These are phyloP conservation scores for Rhizophlyctis rosea DNA, from an alignment of 192 early-diverging fungal species.

Conservation along the genomic window DNA sequence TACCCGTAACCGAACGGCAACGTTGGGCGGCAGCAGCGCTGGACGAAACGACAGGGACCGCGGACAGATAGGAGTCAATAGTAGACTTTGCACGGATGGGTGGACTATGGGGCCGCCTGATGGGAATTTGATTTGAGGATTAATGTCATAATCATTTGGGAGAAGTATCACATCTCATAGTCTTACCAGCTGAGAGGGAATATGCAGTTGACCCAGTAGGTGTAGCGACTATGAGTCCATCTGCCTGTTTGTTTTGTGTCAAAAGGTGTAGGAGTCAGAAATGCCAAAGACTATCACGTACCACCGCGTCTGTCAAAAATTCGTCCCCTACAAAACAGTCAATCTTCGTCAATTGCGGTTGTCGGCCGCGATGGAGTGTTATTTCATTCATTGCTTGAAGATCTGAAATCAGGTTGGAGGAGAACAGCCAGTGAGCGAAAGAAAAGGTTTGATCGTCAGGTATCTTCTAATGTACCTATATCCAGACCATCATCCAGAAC, in stretches of 20 bases:
- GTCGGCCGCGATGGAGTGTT: slow-evolving; percentile 78
- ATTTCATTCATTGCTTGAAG: slow-evolving; percentile 83
- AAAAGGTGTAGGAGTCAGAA: too few species aligned
- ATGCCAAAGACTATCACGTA: too few species aligned
- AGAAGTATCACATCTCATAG: too few species aligned
- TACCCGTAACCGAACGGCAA: slow-evolving; percentile 6
- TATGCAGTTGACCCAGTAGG: slow-evolving; percentile 94
- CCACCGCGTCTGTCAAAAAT: slow-evolving; percentile 79
- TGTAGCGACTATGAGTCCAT: slow-evolving; percentile 74
- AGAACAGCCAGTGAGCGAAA: too few species aligned
- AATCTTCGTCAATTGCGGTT: slow-evolving; percentile 77
- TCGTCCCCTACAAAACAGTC: slow-evolving; percentile 79
- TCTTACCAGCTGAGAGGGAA: slow-evolving; percentile 64
- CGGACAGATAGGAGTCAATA: slow-evolving; percentile 86
- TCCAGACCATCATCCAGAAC: background rate
- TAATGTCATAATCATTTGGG: too few species aligned
- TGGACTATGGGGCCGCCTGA: slow-evolving; percentile 91
- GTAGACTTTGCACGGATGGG: slow-evolving; percentile 81
- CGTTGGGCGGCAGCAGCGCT: slow-evolving; percentile 66
- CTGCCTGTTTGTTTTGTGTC: slow-evolving; percentile 22
- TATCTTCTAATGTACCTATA: background rate
- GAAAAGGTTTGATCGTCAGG: slow-evolving; percentile 3
- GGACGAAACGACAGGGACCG: slow-evolving; percentile 71
- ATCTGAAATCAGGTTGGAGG: slow-evolving; percentile 31
- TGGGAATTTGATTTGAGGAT: too few species aligned